Percentiles rank a stretch among this genome's conserved stretches.
Evolutionary conservation across 2,329 filamentous ascomycete genomes (phyloP).

Genomic region (Sporothrix curviconia): DNA sequence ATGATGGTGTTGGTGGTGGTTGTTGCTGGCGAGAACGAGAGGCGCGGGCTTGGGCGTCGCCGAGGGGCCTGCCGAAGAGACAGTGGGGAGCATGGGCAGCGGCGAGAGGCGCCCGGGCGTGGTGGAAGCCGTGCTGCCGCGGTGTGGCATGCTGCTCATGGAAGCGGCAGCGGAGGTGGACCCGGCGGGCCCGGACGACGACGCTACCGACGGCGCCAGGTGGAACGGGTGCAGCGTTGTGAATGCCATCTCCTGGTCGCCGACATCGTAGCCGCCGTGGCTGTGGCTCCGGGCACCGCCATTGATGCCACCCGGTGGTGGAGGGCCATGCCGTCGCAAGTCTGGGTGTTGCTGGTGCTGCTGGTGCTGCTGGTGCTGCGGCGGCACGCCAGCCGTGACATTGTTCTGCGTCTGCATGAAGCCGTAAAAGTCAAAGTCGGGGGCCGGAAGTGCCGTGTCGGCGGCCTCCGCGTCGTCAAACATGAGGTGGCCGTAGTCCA

Average conservation of each 20-base stretch:
- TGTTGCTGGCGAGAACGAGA: neutral
- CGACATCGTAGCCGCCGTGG: neutral
- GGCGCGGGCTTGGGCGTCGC: neutral
- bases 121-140: neutral
- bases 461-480: conserved; percentile 8
- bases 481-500: conserved; percentile 15
- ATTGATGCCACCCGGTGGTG: neutral
- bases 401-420: conserved; percentile 3
- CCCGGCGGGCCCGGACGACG: neutral
- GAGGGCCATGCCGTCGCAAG: neutral
- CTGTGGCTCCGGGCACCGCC: neutral
- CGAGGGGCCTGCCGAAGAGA: neutral
- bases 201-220: neutral
- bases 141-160: neutral
- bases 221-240: neutral
- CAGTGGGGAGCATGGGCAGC: neutral
- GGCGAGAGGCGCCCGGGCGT: conserved; percentile 4
- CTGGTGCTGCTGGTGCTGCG: neutral
- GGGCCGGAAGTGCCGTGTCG: conserved; percentile 1
- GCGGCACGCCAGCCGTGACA: neutral
- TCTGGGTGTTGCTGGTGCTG: neutral
- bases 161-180: neutral
- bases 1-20: neutral
- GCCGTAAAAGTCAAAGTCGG: conserved; percentile 10
- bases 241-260: neutral